Conservation (phyloP, 2,329 filamentous ascomycete genomes). For the Hypoxylon sp. region DNA sequence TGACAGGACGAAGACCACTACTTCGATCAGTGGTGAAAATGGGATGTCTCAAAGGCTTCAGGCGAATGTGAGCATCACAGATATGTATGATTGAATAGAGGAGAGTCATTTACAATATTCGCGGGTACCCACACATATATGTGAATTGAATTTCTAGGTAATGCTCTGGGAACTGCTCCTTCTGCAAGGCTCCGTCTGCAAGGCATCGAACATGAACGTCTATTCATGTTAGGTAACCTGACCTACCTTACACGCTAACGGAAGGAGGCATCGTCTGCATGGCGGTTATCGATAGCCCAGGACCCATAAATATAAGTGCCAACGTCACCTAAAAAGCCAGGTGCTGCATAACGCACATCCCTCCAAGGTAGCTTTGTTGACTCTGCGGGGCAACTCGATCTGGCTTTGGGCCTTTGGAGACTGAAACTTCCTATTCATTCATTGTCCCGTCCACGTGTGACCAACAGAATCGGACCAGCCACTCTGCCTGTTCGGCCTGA, state of each 20-base stretch:
- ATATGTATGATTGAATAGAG: not conserved
- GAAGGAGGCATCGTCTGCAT: constrained; percentile 15
- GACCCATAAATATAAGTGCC: constrained; percentile 24
- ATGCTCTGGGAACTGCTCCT: constrained; percentile 1
- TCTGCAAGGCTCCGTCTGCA: constrained; percentile 18
- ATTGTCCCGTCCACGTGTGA: constrained; percentile 17
- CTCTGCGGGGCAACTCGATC: constrained; percentile 40
- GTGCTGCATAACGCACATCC: constrained; percentile 24
- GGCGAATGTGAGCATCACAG: not conserved
- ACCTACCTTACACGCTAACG: constrained; percentile 17
- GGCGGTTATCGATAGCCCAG: constrained; percentile 26
- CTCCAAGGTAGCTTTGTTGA: constrained; percentile 34
- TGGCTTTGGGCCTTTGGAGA: constrained; percentile 11
- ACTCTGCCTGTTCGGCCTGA: constrained; percentile 6
- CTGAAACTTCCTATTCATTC: constrained; percentile 9
- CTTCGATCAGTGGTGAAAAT: not conserved
- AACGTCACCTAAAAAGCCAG: constrained; percentile 34
- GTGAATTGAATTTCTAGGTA: not conserved
- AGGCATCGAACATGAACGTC: constrained; percentile 6
- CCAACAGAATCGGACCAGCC: not conserved
- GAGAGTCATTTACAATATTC: not conserved
- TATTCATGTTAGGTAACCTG: not conserved
- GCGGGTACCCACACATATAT: not conserved
- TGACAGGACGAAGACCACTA: not conserved
- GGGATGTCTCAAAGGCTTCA: not conserved